Conservation (phyloP, 768 basidiomycete species). For the Agaricus sinodeliciosus region DNA sequence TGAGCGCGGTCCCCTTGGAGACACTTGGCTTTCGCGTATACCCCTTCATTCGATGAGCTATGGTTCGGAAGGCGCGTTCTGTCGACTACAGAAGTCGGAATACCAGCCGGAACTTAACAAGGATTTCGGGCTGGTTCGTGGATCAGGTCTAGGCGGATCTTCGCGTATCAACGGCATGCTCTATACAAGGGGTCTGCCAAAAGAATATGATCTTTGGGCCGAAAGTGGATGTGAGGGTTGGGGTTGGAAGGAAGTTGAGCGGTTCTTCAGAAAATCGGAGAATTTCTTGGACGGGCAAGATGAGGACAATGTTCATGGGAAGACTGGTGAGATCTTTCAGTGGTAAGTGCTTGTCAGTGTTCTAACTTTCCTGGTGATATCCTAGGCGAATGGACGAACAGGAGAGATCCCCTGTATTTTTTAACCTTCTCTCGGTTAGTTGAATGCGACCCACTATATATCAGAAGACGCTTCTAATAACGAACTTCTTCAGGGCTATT, state of each 20-base stretch:
- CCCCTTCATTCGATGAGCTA: conserved; percentile 6
- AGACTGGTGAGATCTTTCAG: conserved; percentile 26
- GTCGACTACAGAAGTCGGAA: conserved; percentile 34
- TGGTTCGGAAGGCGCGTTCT: conserved; percentile 17
- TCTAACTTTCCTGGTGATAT: neutral
- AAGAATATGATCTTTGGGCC: conserved; percentile 22
- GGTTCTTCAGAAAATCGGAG: conserved; percentile 69
- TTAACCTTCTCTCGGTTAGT: conserved; percentile 45
- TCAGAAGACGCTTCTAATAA: conserved; percentile 17
- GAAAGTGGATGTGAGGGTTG: conserved; percentile 55
- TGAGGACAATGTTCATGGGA: neutral
- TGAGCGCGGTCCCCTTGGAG: conserved; percentile 49
- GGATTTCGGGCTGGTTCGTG: conserved; percentile 25
- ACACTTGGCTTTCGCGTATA: conserved; percentile 20
- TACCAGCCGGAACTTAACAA: conserved; percentile 32
- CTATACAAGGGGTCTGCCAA: conserved; percentile 20
- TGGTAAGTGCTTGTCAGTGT: neutral
- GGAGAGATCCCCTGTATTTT: conserved; percentile 50
- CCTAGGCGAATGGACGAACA: conserved; percentile 39
- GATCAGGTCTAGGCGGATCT: conserved; percentile 23
- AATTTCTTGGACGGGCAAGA: conserved; percentile 24
- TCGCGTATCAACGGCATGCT: conserved; percentile 34
- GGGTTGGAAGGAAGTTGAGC: conserved; percentile 48
- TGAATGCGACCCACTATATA: neutral
- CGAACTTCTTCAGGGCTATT: conserved; percentile 29